These are phyloP conservation scores for Aspergillus biplanus DNA, from an alignment of 495 filamentous ascomycete species.

Conservation along the genomic window DNA sequence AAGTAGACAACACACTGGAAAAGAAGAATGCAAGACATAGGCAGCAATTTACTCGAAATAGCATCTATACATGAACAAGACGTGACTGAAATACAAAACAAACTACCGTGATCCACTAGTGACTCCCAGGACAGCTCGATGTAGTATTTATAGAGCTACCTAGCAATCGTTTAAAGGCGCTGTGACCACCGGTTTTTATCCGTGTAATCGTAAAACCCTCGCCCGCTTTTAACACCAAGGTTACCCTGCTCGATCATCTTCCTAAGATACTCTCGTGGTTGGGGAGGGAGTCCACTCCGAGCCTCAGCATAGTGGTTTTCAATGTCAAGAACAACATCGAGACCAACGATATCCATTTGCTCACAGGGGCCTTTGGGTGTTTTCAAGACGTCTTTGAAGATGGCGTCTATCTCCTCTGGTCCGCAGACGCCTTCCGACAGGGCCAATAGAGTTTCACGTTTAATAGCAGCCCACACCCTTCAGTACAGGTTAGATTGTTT, in stretches of 20 bases:
- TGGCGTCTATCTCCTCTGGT: conserved; percentile 41
- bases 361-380: conserved; percentile 43
- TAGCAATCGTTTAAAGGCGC: no score
- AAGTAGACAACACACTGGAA: no score
- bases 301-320: conserved; percentile 42
- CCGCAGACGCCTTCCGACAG: conserved; percentile 39
- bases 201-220: conserved; percentile 39
- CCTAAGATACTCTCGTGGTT: conserved; percentile 28
- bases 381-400: conserved; percentile 42
- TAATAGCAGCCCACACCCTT: conserved; percentile 49
- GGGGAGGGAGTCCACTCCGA: conserved; percentile 25
- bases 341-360: conserved; percentile 47
- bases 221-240: conserved; percentile 36
- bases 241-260: conserved; percentile 32
- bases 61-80: no score
- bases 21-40: no score
- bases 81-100: no score
- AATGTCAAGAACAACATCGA: conserved; percentile 45
- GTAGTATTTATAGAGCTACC: no score
- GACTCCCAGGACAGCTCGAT: no score
- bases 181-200: no score
- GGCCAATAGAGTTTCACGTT: conserved; percentile 40
- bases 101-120: no score
- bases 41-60: no score
- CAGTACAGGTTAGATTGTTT: neutral